Base-by-base conservation (phyloP, 139 green algal genomes). In the Zygnema circumcarinatum region DNA sequence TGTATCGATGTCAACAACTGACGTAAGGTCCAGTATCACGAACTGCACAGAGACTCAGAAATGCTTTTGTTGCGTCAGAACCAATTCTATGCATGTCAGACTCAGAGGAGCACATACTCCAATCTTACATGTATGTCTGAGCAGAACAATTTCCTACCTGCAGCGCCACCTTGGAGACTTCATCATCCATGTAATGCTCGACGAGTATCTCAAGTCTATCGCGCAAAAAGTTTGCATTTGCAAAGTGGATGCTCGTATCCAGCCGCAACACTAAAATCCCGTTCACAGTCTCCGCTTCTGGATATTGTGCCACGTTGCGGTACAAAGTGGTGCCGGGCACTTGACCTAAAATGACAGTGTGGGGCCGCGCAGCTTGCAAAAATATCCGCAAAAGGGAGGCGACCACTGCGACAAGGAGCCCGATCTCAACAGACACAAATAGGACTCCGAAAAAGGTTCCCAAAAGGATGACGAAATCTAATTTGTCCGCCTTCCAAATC, bases 251-350 rank as follows among this genome's bases (percentile, higher is more conserved):
- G 20, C 54, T 33, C 0, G 94, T 88, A 33, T 96, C 94, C 2
- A 96, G 90, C 35, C 94, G 90, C 52, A 94, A 80, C 16, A 94
- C 20, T 3, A 96, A 79, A 40, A 96, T 89, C 35, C 93, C 92
- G 1, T 93, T 86, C 22, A 83, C 2, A 35, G 80, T 75, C 67
- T 92, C 79, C 3, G 93, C 94, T 52, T 94, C 84, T 11, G 93
- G 92, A 91, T 96, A 96, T 88, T 96, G 95, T 84, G 95, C 92
- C 20, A 96, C 67, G 88, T 95, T 96, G 81, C 94, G 91, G 88
- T 92, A 93, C 62, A 94, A 85, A 47, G 38, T 83, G 38, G 92
- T 95, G 29, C 81, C 56, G 3, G 95, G 93, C 31, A 98, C 83
- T 16, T 89, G 87, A 33, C 95, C 95, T 32, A 98, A 93, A 67